Base-by-base conservation (phyloP, 768 basidiomycete species). In the Pleurotus citrinopileatus region DNA sequence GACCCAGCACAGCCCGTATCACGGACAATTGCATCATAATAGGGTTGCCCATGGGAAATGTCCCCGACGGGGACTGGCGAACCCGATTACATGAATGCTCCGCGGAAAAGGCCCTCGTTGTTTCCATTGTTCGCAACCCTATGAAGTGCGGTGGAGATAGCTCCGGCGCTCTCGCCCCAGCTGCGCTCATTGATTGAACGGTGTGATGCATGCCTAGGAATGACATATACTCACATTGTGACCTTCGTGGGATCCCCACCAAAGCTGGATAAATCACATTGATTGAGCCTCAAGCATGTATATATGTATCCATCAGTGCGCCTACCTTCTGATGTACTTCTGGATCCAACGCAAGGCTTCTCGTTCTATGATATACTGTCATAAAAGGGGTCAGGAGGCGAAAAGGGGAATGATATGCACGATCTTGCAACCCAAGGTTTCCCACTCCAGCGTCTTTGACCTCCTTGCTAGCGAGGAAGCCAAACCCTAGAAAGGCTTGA, bases 351-450 rank as follows among this genome's bases (percentile, higher is more conserved):
- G 65, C 25, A 88, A 61, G 0, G 80, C 82, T 34, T 75, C 65
- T 3, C 79, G 73, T 59, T 80, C 77, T 84, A 64, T 17, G 43
- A 32, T 60, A 57, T 2, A 63, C 47, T 19, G 4, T 45, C 29
- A 13, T 6, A 3, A 27, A 3, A 37, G 19, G 42, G 17, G 5
- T 17, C 53, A 29, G 47, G 54, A 44, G n/a, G 15, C 26, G 1
- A 3, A 28, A 23, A 10, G 15, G 23, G 23, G 28, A 17, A n/a
- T 8, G 36, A 7, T 5, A 2, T 75, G 58, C 59, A 81, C 78
- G 80, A 66, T 87, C 84, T 60, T 73, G 74, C 23, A 87, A 69
- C 4, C 84, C 85, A 7, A 84, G 65, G 58, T 86, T 86, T 3
- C 77, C 78, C 8, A 76, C 69, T 6, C 72, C 72, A 1, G 72